phyloP scores from a whole-genome alignment of 331 rosid genomes.

The Malus hybrid region DNA sequence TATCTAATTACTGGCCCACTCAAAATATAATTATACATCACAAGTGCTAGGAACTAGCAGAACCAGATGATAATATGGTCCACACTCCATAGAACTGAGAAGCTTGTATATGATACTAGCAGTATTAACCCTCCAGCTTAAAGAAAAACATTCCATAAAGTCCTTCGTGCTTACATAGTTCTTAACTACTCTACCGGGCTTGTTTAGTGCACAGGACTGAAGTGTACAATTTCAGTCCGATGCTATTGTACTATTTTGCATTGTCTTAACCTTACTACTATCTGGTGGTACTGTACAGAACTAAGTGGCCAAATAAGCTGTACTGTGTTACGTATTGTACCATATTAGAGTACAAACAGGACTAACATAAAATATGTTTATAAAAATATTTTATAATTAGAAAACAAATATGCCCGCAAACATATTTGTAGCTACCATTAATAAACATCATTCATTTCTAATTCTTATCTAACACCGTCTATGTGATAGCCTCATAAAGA shows the following conservation, averaged over 20 bases:
- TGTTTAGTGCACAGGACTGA: not conserved
- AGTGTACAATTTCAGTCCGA: not conserved
- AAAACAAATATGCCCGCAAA: not conserved
- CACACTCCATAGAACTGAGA: not conserved
- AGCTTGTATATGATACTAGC: not conserved
- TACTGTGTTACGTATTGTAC: not conserved
- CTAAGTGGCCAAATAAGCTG: not conserved
- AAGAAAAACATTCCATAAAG: not conserved
- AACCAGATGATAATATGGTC: not conserved
- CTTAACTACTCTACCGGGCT: not conserved
- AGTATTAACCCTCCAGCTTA: not conserved
- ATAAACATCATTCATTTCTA: not conserved
- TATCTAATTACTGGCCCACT: not conserved
- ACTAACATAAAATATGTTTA: not conserved
- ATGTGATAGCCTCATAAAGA: not conserved
- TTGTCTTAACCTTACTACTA: not conserved
- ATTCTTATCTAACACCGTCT: not conserved
- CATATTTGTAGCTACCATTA: not conserved
- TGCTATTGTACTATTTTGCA: not conserved
- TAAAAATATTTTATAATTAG: not conserved
- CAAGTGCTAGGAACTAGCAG: not conserved
- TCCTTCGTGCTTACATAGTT: not conserved
- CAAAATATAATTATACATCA: not conserved
- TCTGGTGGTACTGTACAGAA: not conserved
- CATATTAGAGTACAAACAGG: not conserved